phyloP scores from a whole-genome alignment of 2,329 filamentous ascomycete genomes.

The Aureobasidium sp. region DNA sequence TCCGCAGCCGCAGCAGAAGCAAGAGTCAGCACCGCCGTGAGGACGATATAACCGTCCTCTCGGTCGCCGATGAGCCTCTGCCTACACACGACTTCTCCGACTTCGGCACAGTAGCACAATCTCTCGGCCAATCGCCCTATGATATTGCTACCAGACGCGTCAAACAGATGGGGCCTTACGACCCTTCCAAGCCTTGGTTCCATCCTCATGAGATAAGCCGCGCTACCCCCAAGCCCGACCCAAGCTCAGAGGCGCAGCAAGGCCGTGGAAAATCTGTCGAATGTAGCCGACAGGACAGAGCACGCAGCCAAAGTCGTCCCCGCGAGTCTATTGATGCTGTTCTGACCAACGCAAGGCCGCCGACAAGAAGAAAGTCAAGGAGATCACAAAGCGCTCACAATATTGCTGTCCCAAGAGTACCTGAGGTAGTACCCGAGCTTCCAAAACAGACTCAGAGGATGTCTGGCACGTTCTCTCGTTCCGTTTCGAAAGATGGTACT shows the following conservation, averaged over 20 bases:
- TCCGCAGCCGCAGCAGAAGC: conserved; percentile 23
- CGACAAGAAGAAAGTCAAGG: not conserved
- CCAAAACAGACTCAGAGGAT: not conserved
- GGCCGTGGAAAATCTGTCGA: conserved; percentile 4
- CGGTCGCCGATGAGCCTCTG: conserved; percentile 18
- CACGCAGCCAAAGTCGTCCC: conserved; percentile 1
- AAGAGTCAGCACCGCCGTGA: conserved; percentile 18
- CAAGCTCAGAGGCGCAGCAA: conserved; percentile 12
- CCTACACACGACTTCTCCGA: conserved; percentile 26
- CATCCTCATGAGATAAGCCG: conserved; percentile 15
- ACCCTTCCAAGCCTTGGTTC: conserved; percentile 3
- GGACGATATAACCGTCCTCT: conserved; percentile 3
- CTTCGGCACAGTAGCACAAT: conserved; percentile 35
- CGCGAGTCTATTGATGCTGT: conserved; percentile 1
- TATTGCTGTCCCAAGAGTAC: not conserved
- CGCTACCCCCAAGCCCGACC: not conserved
- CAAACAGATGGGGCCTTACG: conserved; percentile 16
- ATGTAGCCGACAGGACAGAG: not conserved
- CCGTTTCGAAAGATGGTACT: not conserved
- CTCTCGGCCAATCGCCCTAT: conserved; percentile 38
- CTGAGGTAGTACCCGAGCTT: not conserved
- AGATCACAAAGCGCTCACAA: conserved; percentile 10
- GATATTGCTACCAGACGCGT: conserved; percentile 31
- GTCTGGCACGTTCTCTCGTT: conserved; percentile 1
- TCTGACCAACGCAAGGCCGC: not conserved